phyloP scores from a whole-genome alignment of 2,329 filamentous ascomycete species.

The Mycogone perniciosa region DNA sequence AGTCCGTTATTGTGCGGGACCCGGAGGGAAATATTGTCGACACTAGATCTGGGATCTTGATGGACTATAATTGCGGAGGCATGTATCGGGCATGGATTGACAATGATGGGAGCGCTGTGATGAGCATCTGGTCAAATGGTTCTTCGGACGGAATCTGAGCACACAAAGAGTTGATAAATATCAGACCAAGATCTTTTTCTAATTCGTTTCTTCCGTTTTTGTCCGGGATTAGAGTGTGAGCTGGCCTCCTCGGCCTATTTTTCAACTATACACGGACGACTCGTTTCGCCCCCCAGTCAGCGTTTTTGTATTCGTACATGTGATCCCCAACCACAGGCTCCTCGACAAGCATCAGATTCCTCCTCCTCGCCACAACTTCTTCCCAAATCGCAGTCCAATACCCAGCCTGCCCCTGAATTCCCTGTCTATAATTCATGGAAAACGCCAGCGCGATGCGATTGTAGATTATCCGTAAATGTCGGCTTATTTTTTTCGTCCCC shows the following conservation, averaged over 20 bases:
- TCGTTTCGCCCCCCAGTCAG: not conserved
- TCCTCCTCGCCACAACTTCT: not conserved
- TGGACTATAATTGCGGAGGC: conserved; percentile 78
- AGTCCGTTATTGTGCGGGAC: conserved; percentile 46
- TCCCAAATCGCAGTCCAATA: not conserved
- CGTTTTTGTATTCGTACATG: conserved; percentile 6
- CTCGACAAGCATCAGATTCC: too few species aligned
- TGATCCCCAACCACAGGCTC: not conserved
- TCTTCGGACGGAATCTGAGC: conserved; percentile 15
- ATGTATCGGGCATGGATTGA: conserved; percentile 81
- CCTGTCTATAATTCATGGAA: conserved; percentile 26
- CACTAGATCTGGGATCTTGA: conserved; percentile 50
- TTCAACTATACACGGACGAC: conserved; percentile 8
- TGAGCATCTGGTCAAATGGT: conserved; percentile 37
- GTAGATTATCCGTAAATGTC: conserved; percentile 17
- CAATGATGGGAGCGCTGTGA: conserved; percentile 49
- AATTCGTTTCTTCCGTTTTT: conserved; percentile 1
- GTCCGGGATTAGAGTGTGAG: not conserved
- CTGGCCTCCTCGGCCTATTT: not conserved
- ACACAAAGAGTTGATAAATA: not conserved
- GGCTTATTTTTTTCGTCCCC: not conserved
- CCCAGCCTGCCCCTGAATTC: conserved; percentile 8
- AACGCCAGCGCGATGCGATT: conserved; percentile 30
- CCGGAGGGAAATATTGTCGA: conserved; percentile 36
- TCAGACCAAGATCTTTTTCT: not conserved